Evolutionary conservation across 495 filamentous ascomycete species (phyloP), one percentile per base, ranked within the genome.

Genomic region (Pseudotulostoma volvatum): DNA sequence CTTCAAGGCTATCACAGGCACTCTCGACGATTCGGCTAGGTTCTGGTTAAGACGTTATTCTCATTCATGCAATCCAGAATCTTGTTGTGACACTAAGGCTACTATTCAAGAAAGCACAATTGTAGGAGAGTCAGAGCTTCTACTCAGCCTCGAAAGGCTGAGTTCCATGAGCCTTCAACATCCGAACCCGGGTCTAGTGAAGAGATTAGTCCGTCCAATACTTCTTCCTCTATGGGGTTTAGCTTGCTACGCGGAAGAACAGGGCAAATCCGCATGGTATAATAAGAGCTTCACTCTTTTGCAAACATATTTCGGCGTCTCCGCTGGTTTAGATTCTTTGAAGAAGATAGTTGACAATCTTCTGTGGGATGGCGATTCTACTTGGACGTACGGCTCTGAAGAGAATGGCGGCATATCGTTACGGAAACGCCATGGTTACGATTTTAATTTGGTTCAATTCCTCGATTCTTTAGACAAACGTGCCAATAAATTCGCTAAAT

Each of bases 131-230:
- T 19, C 45, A 5, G 42, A 47, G 16, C 33, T 67, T 3, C 28
- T 40, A 0, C 15, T 57, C 13, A 70, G 74, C 4, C 37, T 90
- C 5, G 56, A 63, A 14, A 69, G 80, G 11, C 44, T 90, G 4
- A 60, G 58, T 20, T 57, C 60, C 4, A 52, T 90, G 4, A 48
- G 77, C 1, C 55, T 71, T 18, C 76, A 80, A 8, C 79, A 83
- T 54, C 76, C 79, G 0, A 79, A 85, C 44, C 77, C 80, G 2
- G 74, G 74, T 1, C 58, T 90, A n/a, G 69, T 74, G 13, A 84
- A 77, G 50, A 66, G 81, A 40, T 53, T 86, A 3, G 53, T 87
- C 4, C 57, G 63, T 21, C 79, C 73, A 1, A 55, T 83, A 30
- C 51, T 80, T 16, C 60, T 79, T n/a, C 69, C 75, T 0, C 57